phyloP scores from a whole-genome alignment of 1,284 basidiomycete species.

The Moesziomyces antarcticus region DNA sequence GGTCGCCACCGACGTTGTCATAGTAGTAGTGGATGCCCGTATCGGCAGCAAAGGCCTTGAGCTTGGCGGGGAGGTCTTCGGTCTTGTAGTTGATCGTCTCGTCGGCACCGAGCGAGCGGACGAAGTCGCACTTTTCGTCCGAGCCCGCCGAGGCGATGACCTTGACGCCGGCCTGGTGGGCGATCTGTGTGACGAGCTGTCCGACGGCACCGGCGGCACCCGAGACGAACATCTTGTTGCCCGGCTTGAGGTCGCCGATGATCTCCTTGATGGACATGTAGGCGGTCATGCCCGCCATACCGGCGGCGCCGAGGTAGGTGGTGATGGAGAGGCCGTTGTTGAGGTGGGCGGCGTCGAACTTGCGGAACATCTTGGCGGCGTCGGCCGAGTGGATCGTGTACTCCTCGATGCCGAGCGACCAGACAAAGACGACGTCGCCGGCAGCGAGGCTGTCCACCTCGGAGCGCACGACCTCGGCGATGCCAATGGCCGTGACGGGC shows the following conservation, averaged over 20 bases:
- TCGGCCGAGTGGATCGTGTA: conserved; percentile 26
- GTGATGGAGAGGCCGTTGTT: conserved; percentile 39
- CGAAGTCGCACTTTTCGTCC: conserved; percentile 82
- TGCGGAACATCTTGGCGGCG: conserved; percentile 18
- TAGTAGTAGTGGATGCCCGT: conserved; percentile 53
- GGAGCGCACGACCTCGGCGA: conserved; percentile 35
- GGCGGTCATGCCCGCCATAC: conserved; percentile 68
- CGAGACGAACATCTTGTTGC: conserved; percentile 58
- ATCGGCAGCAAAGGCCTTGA: conserved; percentile 44
- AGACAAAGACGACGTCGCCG: conserved; percentile 36
- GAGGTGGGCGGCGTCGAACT: conserved; percentile 25
- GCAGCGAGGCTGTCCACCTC: conserved; percentile 20
- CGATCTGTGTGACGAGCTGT: conserved; percentile 72
- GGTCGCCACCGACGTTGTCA: conserved; percentile 56
- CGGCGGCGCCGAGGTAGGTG: conserved; percentile 66
- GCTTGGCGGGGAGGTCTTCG: conserved; percentile 69
- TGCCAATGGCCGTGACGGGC: conserved; percentile 41
- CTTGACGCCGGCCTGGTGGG: conserved; percentile 71
- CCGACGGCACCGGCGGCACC: conserved; percentile 61
- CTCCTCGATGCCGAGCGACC: conserved; percentile 39
- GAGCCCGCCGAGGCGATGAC: conserved; percentile 86
- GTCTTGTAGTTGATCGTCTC: conserved; percentile 87
- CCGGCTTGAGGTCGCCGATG: conserved; percentile 50
- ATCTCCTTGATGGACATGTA: conserved; percentile 59
- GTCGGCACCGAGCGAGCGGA: conserved; percentile 85